These are phyloP conservation scores for Suillus subaureus DNA, from an alignment of 768 basidiomycete genomes.

Conservation along the genomic window DNA sequence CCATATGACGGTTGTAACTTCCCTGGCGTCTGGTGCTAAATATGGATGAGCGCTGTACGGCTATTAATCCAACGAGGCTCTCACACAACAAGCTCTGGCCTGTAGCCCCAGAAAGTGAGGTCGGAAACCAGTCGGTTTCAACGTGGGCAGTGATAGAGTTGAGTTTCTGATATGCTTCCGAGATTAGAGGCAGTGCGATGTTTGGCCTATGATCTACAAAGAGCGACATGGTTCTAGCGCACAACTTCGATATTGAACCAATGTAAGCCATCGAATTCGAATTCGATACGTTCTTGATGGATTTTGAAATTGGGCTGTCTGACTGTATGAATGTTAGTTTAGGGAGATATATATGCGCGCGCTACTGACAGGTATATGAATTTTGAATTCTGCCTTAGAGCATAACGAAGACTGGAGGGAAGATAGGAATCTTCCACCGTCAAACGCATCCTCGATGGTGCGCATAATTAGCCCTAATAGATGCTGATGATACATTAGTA, in stretches of 20 bases:
- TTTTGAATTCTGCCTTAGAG: slow-evolving; percentile 18
- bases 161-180: slow-evolving; percentile 29
- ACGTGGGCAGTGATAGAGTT: slow-evolving; percentile 43
- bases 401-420: slow-evolving; percentile 40
- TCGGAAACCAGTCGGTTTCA: slow-evolving; percentile 52
- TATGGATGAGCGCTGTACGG: slow-evolving; percentile 9
- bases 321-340: slow-evolving; percentile 23
- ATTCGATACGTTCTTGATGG: slow-evolving; percentile 35
- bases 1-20: slow-evolving; percentile 60
- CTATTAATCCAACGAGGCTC: slow-evolving; percentile 5
- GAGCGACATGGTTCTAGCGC: slow-evolving; percentile 34
- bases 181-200: slow-evolving; percentile 28
- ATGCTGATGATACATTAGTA: slow-evolving; percentile 15
- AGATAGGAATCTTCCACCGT: slow-evolving; percentile 55
- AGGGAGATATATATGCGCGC: not conserved
- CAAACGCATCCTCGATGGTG: slow-evolving; percentile 57
- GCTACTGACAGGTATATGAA: slow-evolving; percentile 21
- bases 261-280: slow-evolving; percentile 41
- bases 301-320: slow-evolving; percentile 36
- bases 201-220: slow-evolving; percentile 38
- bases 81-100: slow-evolving; percentile 16
- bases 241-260: slow-evolving; percentile 43
- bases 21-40: slow-evolving; percentile 46
- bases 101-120: slow-evolving; percentile 31
- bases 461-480: slow-evolving; percentile 41